Evolutionary conservation across 352 stramenopile genomes (phyloP).

Genomic region (Phytophthora lateralis): DNA sequence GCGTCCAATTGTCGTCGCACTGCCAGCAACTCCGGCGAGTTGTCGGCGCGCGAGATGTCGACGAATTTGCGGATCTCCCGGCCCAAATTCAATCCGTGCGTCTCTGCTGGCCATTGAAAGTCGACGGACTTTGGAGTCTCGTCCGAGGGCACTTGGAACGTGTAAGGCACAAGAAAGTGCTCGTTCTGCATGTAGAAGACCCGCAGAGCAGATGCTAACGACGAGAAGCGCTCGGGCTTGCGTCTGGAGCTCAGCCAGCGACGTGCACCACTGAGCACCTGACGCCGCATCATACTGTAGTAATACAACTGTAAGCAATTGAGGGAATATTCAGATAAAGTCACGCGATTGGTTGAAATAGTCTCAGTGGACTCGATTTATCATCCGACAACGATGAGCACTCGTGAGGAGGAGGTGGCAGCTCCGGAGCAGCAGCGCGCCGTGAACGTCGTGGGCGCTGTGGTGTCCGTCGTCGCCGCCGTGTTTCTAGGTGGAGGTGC

Average conservation of each 20-base stretch:
- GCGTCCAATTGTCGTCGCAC: slow-evolving; percentile 31
- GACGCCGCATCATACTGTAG: slow-evolving; percentile 12
- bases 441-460: slow-evolving; percentile 29
- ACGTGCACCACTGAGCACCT: slow-evolving; percentile 5
- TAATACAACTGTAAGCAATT: background rate
- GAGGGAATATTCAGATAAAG: background rate
- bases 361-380: background rate
- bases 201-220: slow-evolving; percentile 33
- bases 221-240: slow-evolving; percentile 14
- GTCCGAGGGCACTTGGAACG: slow-evolving; percentile 39
- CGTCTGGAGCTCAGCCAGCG: slow-evolving; percentile 32
- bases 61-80: slow-evolving; percentile 39
- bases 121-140: background rate
- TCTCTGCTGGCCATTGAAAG: slow-evolving; percentile 42
- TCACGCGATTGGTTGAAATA: background rate
- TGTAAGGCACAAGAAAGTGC: slow-evolving; percentile 51
- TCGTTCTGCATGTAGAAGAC: slow-evolving; percentile 44
- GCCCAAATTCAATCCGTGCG: slow-evolving; percentile 48
- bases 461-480: slow-evolving; percentile 43
- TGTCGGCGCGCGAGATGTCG: slow-evolving; percentile 3
- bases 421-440: slow-evolving; percentile 17
- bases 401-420: slow-evolving; percentile 8
- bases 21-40: background rate
- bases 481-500: slow-evolving; percentile 52
- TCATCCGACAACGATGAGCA: slow-evolving; percentile 26